phyloP scores from a whole-genome alignment of 2,329 filamentous ascomycete species.

The Scedosporium minutisporum region DNA sequence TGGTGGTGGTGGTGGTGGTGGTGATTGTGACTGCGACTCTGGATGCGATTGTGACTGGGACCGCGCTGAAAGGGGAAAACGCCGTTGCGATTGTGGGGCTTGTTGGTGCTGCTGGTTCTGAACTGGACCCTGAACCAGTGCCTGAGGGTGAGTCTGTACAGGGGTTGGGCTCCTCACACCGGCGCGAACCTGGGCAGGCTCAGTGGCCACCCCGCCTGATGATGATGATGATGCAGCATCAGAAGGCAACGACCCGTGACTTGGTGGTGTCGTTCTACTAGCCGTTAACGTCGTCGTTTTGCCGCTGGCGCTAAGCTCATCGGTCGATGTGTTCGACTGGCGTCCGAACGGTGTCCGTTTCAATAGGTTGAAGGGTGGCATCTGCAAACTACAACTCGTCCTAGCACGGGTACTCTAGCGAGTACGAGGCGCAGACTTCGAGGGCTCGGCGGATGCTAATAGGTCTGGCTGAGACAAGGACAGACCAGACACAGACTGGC shows the following conservation, averaged over 20 bases:
- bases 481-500: neutral
- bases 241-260: too few species aligned
- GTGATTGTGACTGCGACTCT: neutral
- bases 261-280: neutral
- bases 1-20: constrained; percentile 18
- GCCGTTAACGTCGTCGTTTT: neutral
- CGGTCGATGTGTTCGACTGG: neutral
- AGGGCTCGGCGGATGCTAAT: neutral
- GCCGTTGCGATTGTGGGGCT: neutral
- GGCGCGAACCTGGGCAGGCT: too few species aligned
- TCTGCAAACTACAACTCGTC: neutral
- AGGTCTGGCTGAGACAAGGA: neutral
- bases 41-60: neutral
- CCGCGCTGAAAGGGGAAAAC: neutral
- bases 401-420: neutral
- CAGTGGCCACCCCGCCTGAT: too few species aligned
- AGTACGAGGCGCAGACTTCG: neutral
- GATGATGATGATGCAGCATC: too few species aligned
- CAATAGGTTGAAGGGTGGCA: neutral
- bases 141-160: neutral
- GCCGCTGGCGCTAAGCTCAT: neutral
- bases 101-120: neutral
- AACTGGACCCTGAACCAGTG: neutral
- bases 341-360: neutral
- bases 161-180: neutral